Base-by-base conservation (phyloP, 2,329 filamentous ascomycete genomes). In the Stagonosporopsis tanaceti region DNA sequence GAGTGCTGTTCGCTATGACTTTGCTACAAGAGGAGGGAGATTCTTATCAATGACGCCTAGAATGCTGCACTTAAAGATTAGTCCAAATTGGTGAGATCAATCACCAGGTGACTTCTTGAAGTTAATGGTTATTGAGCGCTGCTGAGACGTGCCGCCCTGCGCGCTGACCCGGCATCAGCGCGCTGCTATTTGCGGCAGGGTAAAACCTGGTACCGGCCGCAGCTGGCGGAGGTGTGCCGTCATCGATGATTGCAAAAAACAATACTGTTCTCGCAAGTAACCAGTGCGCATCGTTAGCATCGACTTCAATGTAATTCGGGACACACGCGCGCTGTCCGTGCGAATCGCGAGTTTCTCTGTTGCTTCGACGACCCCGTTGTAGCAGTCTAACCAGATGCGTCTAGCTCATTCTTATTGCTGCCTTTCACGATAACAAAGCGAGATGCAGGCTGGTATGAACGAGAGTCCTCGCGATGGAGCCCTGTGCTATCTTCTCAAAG, bases 111-210 rank as follows among this genome's bases (percentile, higher is more conserved):
- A 14, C 30, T 32, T 28, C 27, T 28, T 15, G n/a, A 2, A 9
- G 15, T 39, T n/a, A 17, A 11, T 15, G 27, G 6, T 11, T 14
- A 15, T 22, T n/a, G 25, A n/a, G 28, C 5, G 35, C 20, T 24
- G 39, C 45, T 37, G 39, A 50, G 39, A 30, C 32, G 32, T 30
- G 47, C 25, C 27, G 50, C 38, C 9, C 15, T 17, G 22, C 20
- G 37, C 40, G 48, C 47, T 51, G 54, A 57, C 54, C 39, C 27
- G 40, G 38, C 28, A 15, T 57, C 54, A 57, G 54, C 54, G 52
- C 38, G 44, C 25, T 37, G 28, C 47, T 37, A 38, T 12, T 41
- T 45, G 42, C 42, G 15, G 38, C 32, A 52, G 34, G 44, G 44
- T 35, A 34, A 32, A 47, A 20, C 54, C 39, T 44, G 42, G 45